A percentile compares a stretch with the other conserved stretches of the same genome.
These are phyloP conservation scores for Exobasidium rhododendri DNA, from an alignment of 1,284 basidiomycete genomes.

Conservation along the genomic window DNA sequence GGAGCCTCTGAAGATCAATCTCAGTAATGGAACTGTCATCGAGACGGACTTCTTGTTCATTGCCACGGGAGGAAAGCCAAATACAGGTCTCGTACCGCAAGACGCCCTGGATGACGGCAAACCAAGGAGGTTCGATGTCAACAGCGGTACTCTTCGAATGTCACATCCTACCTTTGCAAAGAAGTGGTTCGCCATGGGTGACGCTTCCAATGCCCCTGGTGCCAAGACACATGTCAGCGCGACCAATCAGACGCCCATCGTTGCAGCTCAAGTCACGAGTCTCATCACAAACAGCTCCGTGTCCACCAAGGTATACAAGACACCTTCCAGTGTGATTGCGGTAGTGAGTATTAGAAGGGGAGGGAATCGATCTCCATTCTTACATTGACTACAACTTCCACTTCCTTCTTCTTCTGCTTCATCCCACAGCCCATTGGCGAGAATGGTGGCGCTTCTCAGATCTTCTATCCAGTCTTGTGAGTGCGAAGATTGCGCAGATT, in stretches of 20 bases:
- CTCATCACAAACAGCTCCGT: slow-evolving; percentile 7
- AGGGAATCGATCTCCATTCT: neutral
- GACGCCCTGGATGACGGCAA: slow-evolving; percentile 39
- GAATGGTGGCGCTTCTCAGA: slow-evolving; percentile 22
- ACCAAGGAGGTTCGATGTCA: slow-evolving; percentile 51
- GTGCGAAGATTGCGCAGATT: too few relatives aligned
- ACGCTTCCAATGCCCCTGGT: slow-evolving; percentile 36
- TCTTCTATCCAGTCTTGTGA: slow-evolving; percentile 7
- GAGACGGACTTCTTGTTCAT: slow-evolving; percentile 57
- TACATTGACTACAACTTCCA: too few relatives aligned
- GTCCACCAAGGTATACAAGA: slow-evolving; percentile 11
- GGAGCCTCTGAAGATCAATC: slow-evolving; percentile 22
- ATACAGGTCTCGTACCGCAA: slow-evolving; percentile 50
- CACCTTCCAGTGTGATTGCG: slow-evolving; percentile 15
- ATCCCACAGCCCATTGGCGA: slow-evolving; percentile 28
- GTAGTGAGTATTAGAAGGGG: neutral
- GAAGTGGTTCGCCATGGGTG: slow-evolving; percentile 47
- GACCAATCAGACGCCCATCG: slow-evolving; percentile 23
- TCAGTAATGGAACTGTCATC: slow-evolving; percentile 16
- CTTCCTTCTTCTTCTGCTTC: too few relatives aligned
- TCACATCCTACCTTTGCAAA: slow-evolving; percentile 15
- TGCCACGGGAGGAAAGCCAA: slow-evolving; percentile 57
- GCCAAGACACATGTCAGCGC: slow-evolving; percentile 26
- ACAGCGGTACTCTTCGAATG: slow-evolving; percentile 27
- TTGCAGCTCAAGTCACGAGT: slow-evolving; percentile 13